These are phyloP conservation scores for Didymella glomerata DNA, from an alignment of 2,329 filamentous ascomycete species.

Conservation along the genomic window DNA sequence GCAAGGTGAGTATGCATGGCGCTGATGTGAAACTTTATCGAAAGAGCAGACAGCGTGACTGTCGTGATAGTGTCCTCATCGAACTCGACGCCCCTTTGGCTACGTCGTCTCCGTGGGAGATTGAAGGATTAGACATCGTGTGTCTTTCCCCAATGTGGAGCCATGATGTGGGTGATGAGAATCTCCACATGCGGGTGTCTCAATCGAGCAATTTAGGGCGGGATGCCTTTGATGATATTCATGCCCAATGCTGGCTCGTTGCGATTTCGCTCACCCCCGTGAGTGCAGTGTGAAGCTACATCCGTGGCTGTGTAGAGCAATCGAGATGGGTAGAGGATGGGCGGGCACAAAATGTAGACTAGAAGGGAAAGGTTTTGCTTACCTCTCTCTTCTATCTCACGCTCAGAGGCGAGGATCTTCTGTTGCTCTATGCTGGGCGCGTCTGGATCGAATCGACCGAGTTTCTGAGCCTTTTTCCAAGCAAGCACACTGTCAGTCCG, in stretches of 20 bases:
- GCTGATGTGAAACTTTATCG: background rate
- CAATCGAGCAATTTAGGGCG: background rate
- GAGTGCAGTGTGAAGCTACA: background rate
- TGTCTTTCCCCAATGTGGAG: slow-evolving; percentile 17
- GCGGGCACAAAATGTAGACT: background rate
- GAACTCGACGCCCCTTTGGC: background rate
- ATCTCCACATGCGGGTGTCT: slow-evolving; percentile 27
- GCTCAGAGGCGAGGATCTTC: slow-evolving; percentile 72
- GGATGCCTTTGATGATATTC: background rate
- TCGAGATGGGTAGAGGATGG: slow-evolving; percentile 4
- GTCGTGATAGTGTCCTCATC: background rate
- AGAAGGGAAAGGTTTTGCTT: slow-evolving; percentile 47
- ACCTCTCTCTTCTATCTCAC: slow-evolving; percentile 74
- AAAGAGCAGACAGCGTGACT: background rate
- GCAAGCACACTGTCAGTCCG: slow-evolving; percentile 88
- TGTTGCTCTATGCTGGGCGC: slow-evolving; percentile 77
- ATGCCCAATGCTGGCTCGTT: background rate
- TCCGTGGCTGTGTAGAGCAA: background rate
- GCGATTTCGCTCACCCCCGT: slow-evolving; percentile 19
- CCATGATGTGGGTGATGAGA: slow-evolving; percentile 9
- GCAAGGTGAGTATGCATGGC: background rate
- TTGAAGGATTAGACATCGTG: slow-evolving; percentile 33
- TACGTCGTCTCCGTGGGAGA: slow-evolving; percentile 19
- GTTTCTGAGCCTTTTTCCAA: slow-evolving; percentile 93
- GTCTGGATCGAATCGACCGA: slow-evolving; percentile 94